Base-by-base conservation (phyloP, 2,329 filamentous ascomycete species). In the Epichloe uncinata region DNA sequence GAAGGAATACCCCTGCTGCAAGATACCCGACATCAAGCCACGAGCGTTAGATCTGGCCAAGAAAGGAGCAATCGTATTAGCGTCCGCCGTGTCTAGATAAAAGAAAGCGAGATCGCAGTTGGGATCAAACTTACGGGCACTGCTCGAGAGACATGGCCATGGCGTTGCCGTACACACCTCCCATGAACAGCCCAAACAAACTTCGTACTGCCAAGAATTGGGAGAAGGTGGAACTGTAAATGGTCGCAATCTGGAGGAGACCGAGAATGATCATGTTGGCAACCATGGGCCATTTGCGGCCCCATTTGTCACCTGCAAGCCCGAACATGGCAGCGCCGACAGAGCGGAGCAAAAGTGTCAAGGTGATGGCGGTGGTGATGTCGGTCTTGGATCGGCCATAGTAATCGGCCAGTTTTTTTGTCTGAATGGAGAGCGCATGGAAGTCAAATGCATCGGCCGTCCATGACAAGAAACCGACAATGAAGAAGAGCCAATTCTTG, bases 391-490 rank as follows among this genome's bases (percentile, higher is more conserved):
- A 70, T 16, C 66, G 67, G 52, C 58, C 59, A 49, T 74, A 78
- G 60, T 74, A 72, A 40, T 69, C 57, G 45, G 73, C 75, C 22
- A 90, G 70, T 67, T 88, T 87, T 56, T 76, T 56, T 76, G 85
- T 86, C 63, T 89, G 85, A 55, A 91, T 86, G 4, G 82, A 85
- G 8, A 91, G 73, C 26, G 86, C 84, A 66, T 89, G 85, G 62
- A 90, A 91, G 65, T 89, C 86, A 63, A 90, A 91, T 3, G 86
- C 85, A 63, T 91, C 87, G 50, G 85, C 85, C 1, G 79, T 85
- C 87, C 87, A 91, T 15, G 85, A 82, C 35, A 75, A 66, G 61
- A 90, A 81, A 3, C 85, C 86, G 11, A 88, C 82, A 40, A 85
- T 55, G 68, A 91, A 82, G 69, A 86, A 89, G 15, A 85, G 60